Base-by-base conservation (phyloP, 2,329 filamentous ascomycete species). In the Colletotrichum agaves region DNA sequence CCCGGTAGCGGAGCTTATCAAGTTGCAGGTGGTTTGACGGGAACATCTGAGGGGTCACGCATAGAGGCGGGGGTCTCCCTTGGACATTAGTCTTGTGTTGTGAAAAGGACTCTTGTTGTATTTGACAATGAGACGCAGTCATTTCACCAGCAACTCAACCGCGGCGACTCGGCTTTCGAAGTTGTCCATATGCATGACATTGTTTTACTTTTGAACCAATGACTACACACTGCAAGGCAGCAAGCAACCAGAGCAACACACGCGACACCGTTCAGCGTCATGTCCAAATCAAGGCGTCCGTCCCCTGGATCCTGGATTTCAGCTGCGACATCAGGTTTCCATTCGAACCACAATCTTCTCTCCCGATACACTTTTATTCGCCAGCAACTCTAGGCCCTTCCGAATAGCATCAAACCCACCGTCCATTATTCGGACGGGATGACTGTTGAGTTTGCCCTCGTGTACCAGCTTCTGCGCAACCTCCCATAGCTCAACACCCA, bases 301-400 rank as follows among this genome's bases (percentile, higher is more conserved):
- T 43, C 1, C 17, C n/a, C 17, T 11, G 19, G 44, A 17, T 17
- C 10, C 23, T 33, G n/a, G 11, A 15, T 21, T 11, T 50, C n/a
- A 33, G 15, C 21, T 50, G 47, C 6, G 47, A 19, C 47, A 3
- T 31, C 47, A 33, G n/a, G 21, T 50, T 31, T 17, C 7, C 47
- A 50, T 50, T 50, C 47, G 47, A 15, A 50, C 47, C 27, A 50
- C 47, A 50, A 50, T 50, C 47, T 50, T 50, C 47, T 50, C 47
- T 33, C 47, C 47, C 15, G 47, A 50, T 17, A 50, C 47, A 19
- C 47, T 10, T 23, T 50, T 27, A 1, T 33, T 13, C 8, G 47
- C 27, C 21, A 50, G 3, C 47, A 50, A 64, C 11, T 66, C 65
- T 8, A 79, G 67, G 27, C 47, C 47, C 27, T 50, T 50, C 47